Evolutionary conservation across 768 basidiomycete species (phyloP).

Genomic region (Boletus vermiculosoides): DNA sequence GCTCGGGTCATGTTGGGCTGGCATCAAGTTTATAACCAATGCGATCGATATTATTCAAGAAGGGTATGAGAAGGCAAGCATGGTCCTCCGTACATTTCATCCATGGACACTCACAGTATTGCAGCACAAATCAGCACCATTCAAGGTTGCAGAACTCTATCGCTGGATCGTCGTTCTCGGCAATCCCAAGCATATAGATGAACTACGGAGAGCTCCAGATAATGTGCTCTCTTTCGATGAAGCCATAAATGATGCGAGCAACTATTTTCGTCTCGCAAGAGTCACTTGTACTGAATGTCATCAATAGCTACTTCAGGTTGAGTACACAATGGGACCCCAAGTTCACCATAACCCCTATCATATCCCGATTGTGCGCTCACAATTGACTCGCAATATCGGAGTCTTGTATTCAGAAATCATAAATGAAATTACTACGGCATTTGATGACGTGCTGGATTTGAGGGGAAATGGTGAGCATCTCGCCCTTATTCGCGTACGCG

Average conservation of each 20-base stretch:
- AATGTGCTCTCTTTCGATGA: slow-evolving; percentile 37
- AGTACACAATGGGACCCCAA: slow-evolving; percentile 39
- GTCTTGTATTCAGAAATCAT: slow-evolving; percentile 39
- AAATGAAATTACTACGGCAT: slow-evolving; percentile 43
- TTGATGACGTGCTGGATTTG: slow-evolving; percentile 37
- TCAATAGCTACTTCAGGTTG: slow-evolving; percentile 35
- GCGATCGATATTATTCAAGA: no score
- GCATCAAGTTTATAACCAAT: no score
- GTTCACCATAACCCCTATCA: slow-evolving; percentile 32
- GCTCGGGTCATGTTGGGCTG: no score
- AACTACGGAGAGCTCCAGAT: slow-evolving; percentile 40
- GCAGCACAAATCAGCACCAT: slow-evolving; percentile 19
- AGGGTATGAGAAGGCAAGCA: no score
- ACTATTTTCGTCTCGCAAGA: neutral
- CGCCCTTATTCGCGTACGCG: neutral
- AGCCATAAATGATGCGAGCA: slow-evolving; percentile 32
- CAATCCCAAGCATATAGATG: slow-evolving; percentile 34
- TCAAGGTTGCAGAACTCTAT: slow-evolving; percentile 29
- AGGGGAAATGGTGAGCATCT: slow-evolving; percentile 11
- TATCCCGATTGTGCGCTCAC: neutral
- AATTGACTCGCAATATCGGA: slow-evolving; percentile 40
- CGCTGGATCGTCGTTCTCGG: slow-evolving; percentile 43
- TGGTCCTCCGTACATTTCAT: no score
- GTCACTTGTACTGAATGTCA: neutral
- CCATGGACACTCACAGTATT: no score